Evolutionary conservation across 2,329 filamentous ascomycete species (phyloP).

Genomic region (Hymenoscyphus occultus): DNA sequence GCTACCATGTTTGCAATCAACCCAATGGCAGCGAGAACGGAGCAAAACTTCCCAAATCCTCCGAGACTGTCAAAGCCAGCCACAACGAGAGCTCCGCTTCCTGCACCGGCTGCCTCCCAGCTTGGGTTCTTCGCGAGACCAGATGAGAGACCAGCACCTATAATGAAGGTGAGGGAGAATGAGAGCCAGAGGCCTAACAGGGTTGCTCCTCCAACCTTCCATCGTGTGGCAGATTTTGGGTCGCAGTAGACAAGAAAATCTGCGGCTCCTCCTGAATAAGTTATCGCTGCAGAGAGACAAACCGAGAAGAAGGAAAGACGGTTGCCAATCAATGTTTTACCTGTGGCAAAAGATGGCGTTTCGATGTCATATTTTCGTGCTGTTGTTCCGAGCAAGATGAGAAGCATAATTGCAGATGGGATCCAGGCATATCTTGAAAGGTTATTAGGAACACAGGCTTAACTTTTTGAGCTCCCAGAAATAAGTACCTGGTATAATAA

Average conservation of each 20-base stretch:
- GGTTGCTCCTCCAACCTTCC: slow-evolving; percentile 55
- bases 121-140: slow-evolving; percentile 49
- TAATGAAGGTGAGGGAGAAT: slow-evolving; percentile 58
- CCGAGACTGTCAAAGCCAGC: slow-evolving; percentile 58
- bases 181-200: slow-evolving; percentile 54
- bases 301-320: slow-evolving; percentile 68
- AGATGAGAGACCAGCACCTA: slow-evolving; percentile 61
- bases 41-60: slow-evolving; percentile 64
- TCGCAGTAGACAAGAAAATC: slow-evolving; percentile 67
- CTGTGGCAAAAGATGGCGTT: slow-evolving; percentile 49
- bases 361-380: slow-evolving; percentile 56
- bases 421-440: slow-evolving; percentile 56
- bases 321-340: slow-evolving; percentile 52
- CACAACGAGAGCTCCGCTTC: slow-evolving; percentile 63
- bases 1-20: slow-evolving; percentile 65
- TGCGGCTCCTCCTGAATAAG: slow-evolving; percentile 60
- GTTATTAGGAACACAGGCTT: neutral
- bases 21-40: slow-evolving; percentile 61
- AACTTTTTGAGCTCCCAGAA: neutral
- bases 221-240: slow-evolving; percentile 42
- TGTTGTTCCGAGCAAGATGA: slow-evolving; percentile 60
- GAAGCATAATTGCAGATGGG: slow-evolving; percentile 58
- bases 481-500: slow-evolving; percentile 56
- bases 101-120: slow-evolving; percentile 58
- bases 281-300: slow-evolving; percentile 61